Conservation (phyloP, 2,329 filamentous ascomycete genomes). For the Clarireedia monteithiana region DNA sequence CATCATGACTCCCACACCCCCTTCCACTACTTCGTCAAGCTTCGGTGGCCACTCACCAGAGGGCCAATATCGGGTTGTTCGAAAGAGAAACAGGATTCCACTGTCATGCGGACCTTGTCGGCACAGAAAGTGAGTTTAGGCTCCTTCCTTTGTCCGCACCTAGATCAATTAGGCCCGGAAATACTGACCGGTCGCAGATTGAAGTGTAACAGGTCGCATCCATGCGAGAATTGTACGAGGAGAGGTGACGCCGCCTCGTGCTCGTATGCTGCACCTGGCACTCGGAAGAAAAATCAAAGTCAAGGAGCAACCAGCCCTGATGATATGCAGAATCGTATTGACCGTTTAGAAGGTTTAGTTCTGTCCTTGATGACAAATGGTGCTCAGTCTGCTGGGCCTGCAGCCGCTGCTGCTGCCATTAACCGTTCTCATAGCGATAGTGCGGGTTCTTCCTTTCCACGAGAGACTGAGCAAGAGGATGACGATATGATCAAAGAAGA, state of each 20-base stretch:
- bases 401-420: conserved; percentile 42
- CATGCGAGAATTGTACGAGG: conserved; percentile 92
- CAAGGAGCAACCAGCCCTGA: conserved; percentile 62
- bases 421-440: conserved; percentile 32
- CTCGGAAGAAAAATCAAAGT: conserved; percentile 65
- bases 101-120: conserved; percentile 87
- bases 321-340: conserved; percentile 98
- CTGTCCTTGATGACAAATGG: conserved; percentile 91
- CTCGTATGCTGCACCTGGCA: conserved; percentile 67
- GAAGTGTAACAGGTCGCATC: conserved; percentile 88
- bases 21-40: conserved; percentile 68
- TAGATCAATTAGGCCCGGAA: conserved; percentile 5
- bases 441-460: conserved; percentile 22
- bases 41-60: conserved; percentile 73
- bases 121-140: conserved; percentile 68
- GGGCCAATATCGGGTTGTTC: conserved; percentile 77
- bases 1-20: conserved; percentile 66
- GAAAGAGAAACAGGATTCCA: conserved; percentile 86
- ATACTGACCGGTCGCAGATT: conserved; percentile 44
- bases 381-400: conserved; percentile 53
- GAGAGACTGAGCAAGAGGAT: conserved; percentile 45
- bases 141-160: conserved; percentile 12
- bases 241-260: conserved; percentile 74
- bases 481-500: conserved; percentile 51
- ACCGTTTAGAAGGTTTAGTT: conserved; percentile 86